phyloP scores from a whole-genome alignment of 2,329 filamentous ascomycete species.

The Oidium heveae region DNA sequence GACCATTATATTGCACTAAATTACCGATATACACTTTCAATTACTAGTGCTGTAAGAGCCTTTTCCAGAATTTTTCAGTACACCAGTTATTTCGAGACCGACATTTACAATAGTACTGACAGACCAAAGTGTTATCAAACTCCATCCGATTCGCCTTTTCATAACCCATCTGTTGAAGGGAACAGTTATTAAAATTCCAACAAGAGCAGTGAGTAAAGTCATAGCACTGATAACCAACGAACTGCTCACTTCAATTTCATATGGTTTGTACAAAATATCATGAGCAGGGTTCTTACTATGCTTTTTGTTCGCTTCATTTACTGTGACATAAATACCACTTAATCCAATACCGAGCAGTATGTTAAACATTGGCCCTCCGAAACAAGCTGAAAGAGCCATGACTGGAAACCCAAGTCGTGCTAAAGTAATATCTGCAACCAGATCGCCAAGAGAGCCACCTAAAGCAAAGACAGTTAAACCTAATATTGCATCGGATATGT shows the following conservation, averaged over 20 bases:
- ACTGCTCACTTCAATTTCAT: conserved; percentile 60
- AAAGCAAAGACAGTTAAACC: conserved; percentile 91
- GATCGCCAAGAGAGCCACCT: conserved; percentile 79
- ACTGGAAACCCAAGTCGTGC: conserved; percentile 83
- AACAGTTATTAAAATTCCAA: conserved; percentile 54
- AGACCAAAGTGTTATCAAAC: conserved; percentile 55
- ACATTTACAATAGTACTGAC: conserved; percentile 64
- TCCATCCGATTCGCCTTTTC: conserved; percentile 58
- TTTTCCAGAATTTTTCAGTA: conserved; percentile 5
- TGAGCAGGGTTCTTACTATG: conserved; percentile 41
- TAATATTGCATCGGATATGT: conserved; percentile 83
- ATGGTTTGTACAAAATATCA: conserved; percentile 44
- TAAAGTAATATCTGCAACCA: conserved; percentile 86
- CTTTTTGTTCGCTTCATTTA: conserved; percentile 38
- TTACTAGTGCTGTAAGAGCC: too few species aligned
- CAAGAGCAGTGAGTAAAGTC: conserved; percentile 58
- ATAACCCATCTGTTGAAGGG: conserved; percentile 72
- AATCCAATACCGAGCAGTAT: conserved; percentile 89
- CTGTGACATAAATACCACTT: conserved; percentile 67
- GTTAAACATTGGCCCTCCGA: conserved; percentile 96
- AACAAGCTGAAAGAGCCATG: conserved; percentile 85
- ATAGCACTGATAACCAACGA: conserved; percentile 66
- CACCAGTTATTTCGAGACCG: conserved; percentile 44
- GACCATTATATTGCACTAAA: too few species aligned
- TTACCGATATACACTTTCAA: too few species aligned